A percentile compares a stretch with the other conserved stretches of the same genome.
Conservation (phyloP, 768 basidiomycete genomes). For the Pleurotus ostreatus region DNA sequence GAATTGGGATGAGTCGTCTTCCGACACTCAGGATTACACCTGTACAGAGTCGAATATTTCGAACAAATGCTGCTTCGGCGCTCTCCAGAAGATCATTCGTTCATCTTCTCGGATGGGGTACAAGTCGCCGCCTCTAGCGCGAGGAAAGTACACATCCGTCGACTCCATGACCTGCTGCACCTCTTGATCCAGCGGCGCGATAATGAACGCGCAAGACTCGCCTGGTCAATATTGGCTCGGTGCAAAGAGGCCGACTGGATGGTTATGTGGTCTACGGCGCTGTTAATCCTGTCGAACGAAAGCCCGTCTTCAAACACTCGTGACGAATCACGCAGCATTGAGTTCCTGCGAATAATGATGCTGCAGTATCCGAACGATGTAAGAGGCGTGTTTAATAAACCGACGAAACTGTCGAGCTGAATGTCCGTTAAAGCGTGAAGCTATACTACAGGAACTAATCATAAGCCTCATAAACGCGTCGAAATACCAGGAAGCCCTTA, state of each 20-base stretch:
- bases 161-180: constrained; percentile 72
- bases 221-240: constrained; percentile 70
- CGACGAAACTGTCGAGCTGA: constrained; percentile 3
- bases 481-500: constrained; percentile 66
- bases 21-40: no score
- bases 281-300: constrained; percentile 46
- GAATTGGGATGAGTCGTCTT: no score
- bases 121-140: constrained; percentile 42
- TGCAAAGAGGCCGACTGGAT: constrained; percentile 81
- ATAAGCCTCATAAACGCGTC: constrained; percentile 58
- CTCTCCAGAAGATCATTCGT: constrained; percentile 40
- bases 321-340: constrained; percentile 26
- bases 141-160: constrained; percentile 69
- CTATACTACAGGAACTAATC: constrained; percentile 71
- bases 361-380: constrained; percentile 66
- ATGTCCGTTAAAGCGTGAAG: constrained; percentile 51
- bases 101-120: constrained; percentile 58
- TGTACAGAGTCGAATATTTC: no score
- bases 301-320: constrained; percentile 18
- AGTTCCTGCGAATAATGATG: constrained; percentile 71
- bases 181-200: constrained; percentile 68
- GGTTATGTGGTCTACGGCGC: constrained; percentile 64
- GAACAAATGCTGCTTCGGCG: constrained; percentile 12
- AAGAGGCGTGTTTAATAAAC: constrained; percentile 17
- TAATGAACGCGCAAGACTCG: constrained; percentile 54